Base-by-base conservation (phyloP, 257 asterid species). In the Nicotiana undulata region DNA sequence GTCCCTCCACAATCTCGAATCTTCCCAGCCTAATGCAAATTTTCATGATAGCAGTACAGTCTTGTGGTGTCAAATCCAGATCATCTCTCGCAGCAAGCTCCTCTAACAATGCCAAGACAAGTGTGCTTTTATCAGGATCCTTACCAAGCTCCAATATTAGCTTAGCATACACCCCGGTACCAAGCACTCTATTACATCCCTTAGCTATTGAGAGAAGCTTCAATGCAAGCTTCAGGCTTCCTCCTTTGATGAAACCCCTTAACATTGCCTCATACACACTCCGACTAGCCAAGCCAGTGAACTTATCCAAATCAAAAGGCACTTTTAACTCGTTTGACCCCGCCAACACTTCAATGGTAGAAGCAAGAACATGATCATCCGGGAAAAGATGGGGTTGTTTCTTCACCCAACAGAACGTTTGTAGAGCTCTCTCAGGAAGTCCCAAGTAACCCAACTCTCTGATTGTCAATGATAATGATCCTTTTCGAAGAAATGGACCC, bases 391-490 rank as follows among this genome's bases (percentile, higher is more conserved):
- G 94, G 9, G 91, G 89, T 72, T 94, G 97, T 72, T 80, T 88
- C 65, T 94, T 91, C 61, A 87, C 93, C 97, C 98, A 94, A 63
- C 91, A 82, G 79, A 89, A 90, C 24, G 93, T 94, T 46, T 90
- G 92, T 5, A 94, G 81, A 63, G 95, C 97, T 53, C 91, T 88
- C 37, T 80, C 87, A 11, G 98, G 92, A 40, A 86, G 91, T 0
- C 89, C 93, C 96, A 94, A 89, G 63, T 92, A 94, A 20, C 98
- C 97, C 84, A 93, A 78, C 82, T 93, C 98, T 6, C 97, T 84
- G 83, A 93, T 68, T 9, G 95, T 92, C 63, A 94, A 70, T 1
- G 97, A 94, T 72, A 94, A 80, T 0, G 97, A 91, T 53, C 98
- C 98, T 83, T 92, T 94, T 11, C 93, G 88, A 1, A 94, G 92